Conservation (phyloP, 2,329 filamentous ascomycete genomes). For the Tolypocladium amazonense region DNA sequence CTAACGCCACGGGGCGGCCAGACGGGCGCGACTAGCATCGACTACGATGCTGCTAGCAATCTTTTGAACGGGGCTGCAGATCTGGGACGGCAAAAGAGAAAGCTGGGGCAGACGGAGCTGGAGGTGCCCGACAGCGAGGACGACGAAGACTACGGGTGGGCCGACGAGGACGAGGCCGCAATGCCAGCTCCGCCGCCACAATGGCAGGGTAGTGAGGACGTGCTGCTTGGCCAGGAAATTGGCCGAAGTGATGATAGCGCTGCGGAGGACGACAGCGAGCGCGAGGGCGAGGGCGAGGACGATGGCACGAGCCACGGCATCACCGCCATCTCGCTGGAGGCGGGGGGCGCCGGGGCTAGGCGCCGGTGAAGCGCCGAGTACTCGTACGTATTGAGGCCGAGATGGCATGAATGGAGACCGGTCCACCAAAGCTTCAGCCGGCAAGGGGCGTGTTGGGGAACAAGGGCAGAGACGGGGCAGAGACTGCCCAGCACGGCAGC, state of each 20-base stretch:
- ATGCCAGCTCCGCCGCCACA: constrained; percentile 51
- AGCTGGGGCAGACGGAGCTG: constrained; percentile 48
- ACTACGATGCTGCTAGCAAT: constrained; percentile 23
- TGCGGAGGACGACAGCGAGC: constrained; percentile 11
- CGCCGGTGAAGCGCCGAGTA: constrained; percentile 21
- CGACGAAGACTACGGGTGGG: constrained; percentile 66
- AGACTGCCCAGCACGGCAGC: background rate
- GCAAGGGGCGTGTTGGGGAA: background rate
- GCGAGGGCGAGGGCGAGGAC: constrained; percentile 1
- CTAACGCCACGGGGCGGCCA: constrained; percentile 17
- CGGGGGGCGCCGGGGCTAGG: constrained; percentile 9
- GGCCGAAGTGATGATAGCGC: constrained; percentile 27
- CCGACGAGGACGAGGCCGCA: constrained; percentile 52
- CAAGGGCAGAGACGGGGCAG: background rate
- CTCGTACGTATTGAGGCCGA: constrained; percentile 1
- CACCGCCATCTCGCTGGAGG: constrained; percentile 6
- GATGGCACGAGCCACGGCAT: constrained; percentile 4
- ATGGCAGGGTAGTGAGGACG: constrained; percentile 57
- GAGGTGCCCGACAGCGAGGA: constrained; percentile 53
- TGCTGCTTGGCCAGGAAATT: constrained; percentile 40
- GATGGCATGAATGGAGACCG: constrained; percentile 2
- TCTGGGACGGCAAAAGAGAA: constrained; percentile 45
- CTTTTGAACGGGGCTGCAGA: constrained; percentile 23
- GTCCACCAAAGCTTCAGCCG: constrained; percentile 3
- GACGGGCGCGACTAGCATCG: constrained; percentile 31